Evolutionary conservation across 495 filamentous ascomycete species (phyloP).

Genomic region (Penicillium cinerascens): DNA sequence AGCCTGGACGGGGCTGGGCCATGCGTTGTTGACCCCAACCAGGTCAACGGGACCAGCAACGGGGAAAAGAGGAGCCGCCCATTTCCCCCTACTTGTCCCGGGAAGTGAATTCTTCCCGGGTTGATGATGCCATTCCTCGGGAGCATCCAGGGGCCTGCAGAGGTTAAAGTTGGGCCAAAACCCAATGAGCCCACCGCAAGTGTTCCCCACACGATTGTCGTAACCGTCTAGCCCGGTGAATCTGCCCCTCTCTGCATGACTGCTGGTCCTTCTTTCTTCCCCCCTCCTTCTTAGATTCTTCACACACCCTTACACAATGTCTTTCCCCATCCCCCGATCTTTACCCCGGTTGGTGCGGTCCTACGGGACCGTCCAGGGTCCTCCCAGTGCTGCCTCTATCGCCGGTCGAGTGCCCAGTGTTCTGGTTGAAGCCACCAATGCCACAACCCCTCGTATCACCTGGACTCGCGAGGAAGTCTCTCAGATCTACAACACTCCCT

Average conservation of each 20-base stretch:
- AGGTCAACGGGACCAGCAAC: neutral
- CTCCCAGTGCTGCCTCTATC: slow-evolving; percentile 31
- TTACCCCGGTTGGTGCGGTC: slow-evolving; percentile 30
- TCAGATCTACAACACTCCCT: slow-evolving; percentile 70
- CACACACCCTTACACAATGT: slow-evolving; percentile 27
- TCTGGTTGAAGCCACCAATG: slow-evolving; percentile 53
- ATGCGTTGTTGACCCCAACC: neutral
- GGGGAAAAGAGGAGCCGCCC: neutral
- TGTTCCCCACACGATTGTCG: slow-evolving; percentile 19
- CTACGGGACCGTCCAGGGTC: slow-evolving; percentile 44
- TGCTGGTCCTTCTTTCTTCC: neutral
- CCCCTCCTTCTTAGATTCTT: slow-evolving; percentile 5
- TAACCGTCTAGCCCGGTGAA: slow-evolving; percentile 23
- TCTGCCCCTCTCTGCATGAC: slow-evolving; percentile 11
- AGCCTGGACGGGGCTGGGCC: too few species aligned
- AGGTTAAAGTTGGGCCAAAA: slow-evolving; percentile 6
- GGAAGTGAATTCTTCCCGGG: neutral
- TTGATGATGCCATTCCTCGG: neutral
- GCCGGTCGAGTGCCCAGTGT: slow-evolving; percentile 34
- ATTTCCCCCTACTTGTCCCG: neutral
- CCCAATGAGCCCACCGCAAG: neutral
- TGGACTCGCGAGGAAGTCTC: slow-evolving; percentile 78
- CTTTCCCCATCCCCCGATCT: slow-evolving; percentile 25
- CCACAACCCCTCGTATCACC: slow-evolving; percentile 56
- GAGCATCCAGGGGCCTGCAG: neutral